Evolutionary conservation across 2,329 filamentous ascomycete genomes (phyloP).

Genomic region (Blumeria graminis): DNA sequence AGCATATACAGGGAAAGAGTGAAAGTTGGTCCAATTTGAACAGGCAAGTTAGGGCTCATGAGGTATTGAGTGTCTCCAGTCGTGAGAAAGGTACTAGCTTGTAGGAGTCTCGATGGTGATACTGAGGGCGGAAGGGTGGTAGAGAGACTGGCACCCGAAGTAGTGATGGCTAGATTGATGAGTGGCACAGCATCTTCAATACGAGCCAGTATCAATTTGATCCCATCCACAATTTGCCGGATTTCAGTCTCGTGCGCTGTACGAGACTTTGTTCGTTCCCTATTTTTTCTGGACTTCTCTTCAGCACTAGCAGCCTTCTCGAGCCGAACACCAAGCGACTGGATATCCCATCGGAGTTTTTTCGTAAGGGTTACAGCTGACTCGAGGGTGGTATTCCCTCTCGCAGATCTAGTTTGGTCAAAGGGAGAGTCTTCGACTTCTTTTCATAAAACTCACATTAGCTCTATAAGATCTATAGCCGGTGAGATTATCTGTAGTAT

Average conservation of each 20-base stretch:
- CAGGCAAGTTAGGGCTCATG: conserved; percentile 32
- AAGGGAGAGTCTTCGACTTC: conserved; percentile 1
- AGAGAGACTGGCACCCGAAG: conserved; percentile 70
- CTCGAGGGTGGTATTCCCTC: conserved; percentile 60
- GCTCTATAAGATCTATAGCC: conserved; percentile 74
- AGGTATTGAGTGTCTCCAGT: conserved; percentile 68
- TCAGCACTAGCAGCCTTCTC: conserved; percentile 42
- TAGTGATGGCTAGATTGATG: conserved; percentile 81
- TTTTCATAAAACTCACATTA: conserved; percentile 40
- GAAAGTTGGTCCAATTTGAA: conserved; percentile 74
- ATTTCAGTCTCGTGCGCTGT: conserved; percentile 39
- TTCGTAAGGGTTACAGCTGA: conserved; percentile 67
- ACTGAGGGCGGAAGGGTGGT: conserved; percentile 58
- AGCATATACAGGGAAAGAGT: conserved; percentile 84
- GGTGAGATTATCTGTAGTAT: conserved; percentile 51
- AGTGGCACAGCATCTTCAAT: conserved; percentile 84
- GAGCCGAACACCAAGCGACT: conserved; percentile 51
- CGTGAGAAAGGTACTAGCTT: conserved; percentile 78
- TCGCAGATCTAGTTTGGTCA: conserved; percentile 27
- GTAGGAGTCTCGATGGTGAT: conserved; percentile 71
- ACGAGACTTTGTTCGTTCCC: conserved; percentile 23
- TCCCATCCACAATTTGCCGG: conserved; percentile 44
- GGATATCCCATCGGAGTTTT: conserved; percentile 60
- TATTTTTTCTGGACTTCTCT: conserved; percentile 23
- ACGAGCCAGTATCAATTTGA: conserved; percentile 46